These are phyloP conservation scores for Fusarium mangiferae DNA, from an alignment of 2,329 filamentous ascomycete species.

Conservation along the genomic window DNA sequence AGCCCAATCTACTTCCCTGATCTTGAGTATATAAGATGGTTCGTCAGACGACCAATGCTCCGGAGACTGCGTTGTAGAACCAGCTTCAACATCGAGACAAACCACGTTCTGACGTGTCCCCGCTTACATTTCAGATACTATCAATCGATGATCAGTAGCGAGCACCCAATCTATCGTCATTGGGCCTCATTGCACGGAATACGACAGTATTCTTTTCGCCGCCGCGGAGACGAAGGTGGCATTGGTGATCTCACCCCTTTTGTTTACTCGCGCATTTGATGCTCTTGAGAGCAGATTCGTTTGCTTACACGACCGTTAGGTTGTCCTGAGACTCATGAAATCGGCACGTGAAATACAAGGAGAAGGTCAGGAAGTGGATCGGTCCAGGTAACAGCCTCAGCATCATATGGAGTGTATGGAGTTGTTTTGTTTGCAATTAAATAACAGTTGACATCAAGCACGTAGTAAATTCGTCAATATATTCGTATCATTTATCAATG, in stretches of 20 bases:
- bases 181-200: not conserved
- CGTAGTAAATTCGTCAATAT: constrained; percentile 11
- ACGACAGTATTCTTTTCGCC: not conserved
- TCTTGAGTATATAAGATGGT: not conserved
- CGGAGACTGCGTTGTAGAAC: not conserved
- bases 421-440: constrained; percentile 23
- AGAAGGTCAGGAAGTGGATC: constrained; percentile 17
- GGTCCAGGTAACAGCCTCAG: constrained; percentile 7
- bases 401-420: constrained; percentile 24
- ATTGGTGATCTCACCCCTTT: constrained; percentile 21
- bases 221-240: not conserved
- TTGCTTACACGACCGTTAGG: constrained; percentile 25
- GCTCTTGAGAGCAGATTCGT: constrained; percentile 19
- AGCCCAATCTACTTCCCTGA: not conserved
- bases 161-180: not conserved
- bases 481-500: constrained; percentile 6
- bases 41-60: not conserved
- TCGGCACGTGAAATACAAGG: constrained; percentile 27
- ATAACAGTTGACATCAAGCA: constrained; percentile 30
- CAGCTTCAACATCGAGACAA: constrained; percentile 8
- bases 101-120: not conserved
- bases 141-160: not conserved
- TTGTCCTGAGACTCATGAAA: constrained; percentile 20
- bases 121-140: not conserved
- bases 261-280: constrained; percentile 28